Conservation (phyloP, 768 basidiomycete genomes). For the Xerocomus potaroensis region DNA sequence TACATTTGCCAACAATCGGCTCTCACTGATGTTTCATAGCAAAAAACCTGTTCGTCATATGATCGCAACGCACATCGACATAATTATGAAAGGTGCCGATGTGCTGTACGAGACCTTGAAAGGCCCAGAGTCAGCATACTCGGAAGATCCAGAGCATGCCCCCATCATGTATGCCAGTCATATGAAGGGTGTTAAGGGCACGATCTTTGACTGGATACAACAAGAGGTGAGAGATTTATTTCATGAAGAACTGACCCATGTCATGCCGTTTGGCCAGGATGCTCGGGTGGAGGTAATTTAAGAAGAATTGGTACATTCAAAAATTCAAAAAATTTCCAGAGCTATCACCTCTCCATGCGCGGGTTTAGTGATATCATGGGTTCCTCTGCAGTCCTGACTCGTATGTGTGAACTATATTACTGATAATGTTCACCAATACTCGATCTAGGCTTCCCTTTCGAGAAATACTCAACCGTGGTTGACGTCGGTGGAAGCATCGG, state of each 20-base stretch:
- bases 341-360: conserved; percentile 23
- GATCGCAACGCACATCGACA: conserved; percentile 17
- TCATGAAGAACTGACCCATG: neutral
- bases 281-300: conserved; percentile 17
- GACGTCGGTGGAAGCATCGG: conserved; percentile 36
- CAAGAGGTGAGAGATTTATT: conserved; percentile 13
- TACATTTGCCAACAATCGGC: conserved; percentile 33
- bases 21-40: conserved; percentile 26
- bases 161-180: conserved; percentile 20
- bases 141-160: conserved; percentile 18
- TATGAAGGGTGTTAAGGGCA: conserved; percentile 16
- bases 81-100: conserved; percentile 10
- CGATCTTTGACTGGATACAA: conserved; percentile 24
- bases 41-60: conserved; percentile 22
- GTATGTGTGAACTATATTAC: conserved; percentile 4
- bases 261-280: conserved; percentile 10
- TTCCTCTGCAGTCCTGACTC: conserved; percentile 19
- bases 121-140: conserved; percentile 18
- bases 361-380: conserved; percentile 24
- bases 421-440: neutral
- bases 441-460: conserved; percentile 31
- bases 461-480: conserved; percentile 25
- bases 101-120: conserved; percentile 27
- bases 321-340: too few species aligned
- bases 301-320: neutral